Base-by-base conservation (phyloP, 805 yeast genomes). In the Starmerella bombicola region DNA sequence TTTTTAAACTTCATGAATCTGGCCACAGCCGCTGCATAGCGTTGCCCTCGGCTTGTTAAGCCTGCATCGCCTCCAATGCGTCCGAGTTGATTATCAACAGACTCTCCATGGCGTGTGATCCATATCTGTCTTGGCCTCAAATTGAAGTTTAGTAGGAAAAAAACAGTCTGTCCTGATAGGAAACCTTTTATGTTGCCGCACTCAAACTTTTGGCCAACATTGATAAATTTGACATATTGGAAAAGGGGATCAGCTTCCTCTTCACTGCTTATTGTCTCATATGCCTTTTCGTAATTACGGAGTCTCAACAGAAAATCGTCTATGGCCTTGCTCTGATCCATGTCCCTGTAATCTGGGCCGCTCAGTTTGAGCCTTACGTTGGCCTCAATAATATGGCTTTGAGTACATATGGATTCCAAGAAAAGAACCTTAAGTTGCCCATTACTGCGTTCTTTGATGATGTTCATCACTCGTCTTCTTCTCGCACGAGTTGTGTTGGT, bases 41-140 rank as follows among this genome's bases (percentile, higher is more conserved):
- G 76, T 18, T 62, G 59, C 28, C 98, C 98, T 38, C 95, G 71
- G 43, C 70, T 68, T 0, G 96, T 86, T 31, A 88, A 63, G 19
- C 67, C 65, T 0, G 95, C 79, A 59, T 88, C 91, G 18, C 98
- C 98, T 9, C 98, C 97, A 50, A 88, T 84, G 39, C 74, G 68
- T 4, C 98, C 98, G 37, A 64, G 55, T 16, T 83, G 78, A 57
- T 88, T 88, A 56, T 85, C 95, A 25, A 71, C 70, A 49, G 86
- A 76, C 62, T 88, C 97, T 37, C 98, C 98, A 55, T 86, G 95
- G 46, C 98, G 73, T 1, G 96, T 78, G 47, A 88, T 80, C 85
- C 95, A 88, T 38, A 88, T 85, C 58, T 86, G 93, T 46, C 96
- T 70, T 57, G 82, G 91, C 43, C 79, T 72, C 32, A 88, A 67